Evolutionary conservation across 345 rosid species (phyloP).

Genomic region (Turritis glabra): DNA sequence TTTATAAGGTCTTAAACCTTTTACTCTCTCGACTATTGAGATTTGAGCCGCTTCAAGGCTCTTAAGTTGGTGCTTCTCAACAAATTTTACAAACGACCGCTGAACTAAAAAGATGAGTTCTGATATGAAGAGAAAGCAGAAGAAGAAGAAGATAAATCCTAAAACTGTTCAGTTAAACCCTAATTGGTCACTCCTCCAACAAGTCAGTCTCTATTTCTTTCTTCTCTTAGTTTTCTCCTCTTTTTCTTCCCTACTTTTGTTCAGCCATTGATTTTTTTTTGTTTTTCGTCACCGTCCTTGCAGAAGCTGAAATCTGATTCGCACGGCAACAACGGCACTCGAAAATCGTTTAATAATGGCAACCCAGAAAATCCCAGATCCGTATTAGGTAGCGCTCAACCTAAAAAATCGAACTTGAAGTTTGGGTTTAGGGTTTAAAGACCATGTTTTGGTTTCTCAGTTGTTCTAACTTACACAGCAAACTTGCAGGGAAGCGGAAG

Average conservation of each 20-base stretch:
- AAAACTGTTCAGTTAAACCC: conserved; percentile 57
- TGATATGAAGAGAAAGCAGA: conserved; percentile 30
- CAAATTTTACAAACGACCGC: background rate
- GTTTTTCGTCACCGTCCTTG: background rate
- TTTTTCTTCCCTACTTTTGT: background rate
- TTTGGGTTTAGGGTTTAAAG: conserved; percentile 17
- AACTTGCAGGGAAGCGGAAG: conserved; percentile 70
- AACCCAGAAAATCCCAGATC: conserved; percentile 44
- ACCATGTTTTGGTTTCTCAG: conserved; percentile 3
- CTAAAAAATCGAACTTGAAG: conserved; percentile 11
- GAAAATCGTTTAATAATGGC: conserved; percentile 27
- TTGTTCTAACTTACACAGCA: conserved; percentile 5
- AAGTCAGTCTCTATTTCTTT: conserved; percentile 41
- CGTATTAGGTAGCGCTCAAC: conserved; percentile 49
- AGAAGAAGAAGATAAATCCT: conserved; percentile 42
- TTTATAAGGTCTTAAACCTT: conserved; percentile 28
- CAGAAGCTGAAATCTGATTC: conserved; percentile 61
- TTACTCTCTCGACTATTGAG: background rate
- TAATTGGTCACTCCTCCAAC: conserved; percentile 86
- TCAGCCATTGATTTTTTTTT: background rate
- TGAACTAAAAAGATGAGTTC: conserved; percentile 29
- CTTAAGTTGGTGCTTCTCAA: background rate
- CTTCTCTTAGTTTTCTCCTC: background rate
- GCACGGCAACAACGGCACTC: conserved; percentile 28
- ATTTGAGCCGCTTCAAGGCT: conserved; percentile 26